Base-by-base conservation (phyloP, 2,329 filamentous ascomycete genomes). In the Fusarium newnesense region DNA sequence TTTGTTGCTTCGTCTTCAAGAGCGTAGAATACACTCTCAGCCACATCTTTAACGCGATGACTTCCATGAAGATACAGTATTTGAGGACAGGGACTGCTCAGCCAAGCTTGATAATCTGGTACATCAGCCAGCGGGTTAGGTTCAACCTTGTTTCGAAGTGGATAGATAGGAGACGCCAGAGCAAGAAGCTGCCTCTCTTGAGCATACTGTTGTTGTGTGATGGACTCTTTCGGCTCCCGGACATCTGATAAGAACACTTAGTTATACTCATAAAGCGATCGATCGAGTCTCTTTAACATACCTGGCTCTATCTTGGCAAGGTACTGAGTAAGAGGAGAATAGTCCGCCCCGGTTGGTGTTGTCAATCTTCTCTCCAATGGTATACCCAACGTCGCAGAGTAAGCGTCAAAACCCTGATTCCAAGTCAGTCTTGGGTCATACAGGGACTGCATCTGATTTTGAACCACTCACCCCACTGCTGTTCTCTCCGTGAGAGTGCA, bases 11-110 rank as follows among this genome's bases (percentile, higher is more conserved):
- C 37, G 7, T 8, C 8, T 7, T 67, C 64, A 0, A 67, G 52
- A 4, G 26, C 26, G 2, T 65, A 60, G 16, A 67, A 67, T 0
- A 65, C 34, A 0, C 50, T 53, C 5, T 67, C 60, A 0, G 52
- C 60, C 16, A 26, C 34, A 11, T 59, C 46, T 1, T 40, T 54
- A 3, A 30, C 40, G 0, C 28, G n/a, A 2, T 59, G 12, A 4
- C 19, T 59, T 0, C 64, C 60, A 2, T 65, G 60, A 1, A 67
- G 34, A 15, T 67, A 67, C 5, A 67, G 64, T 6, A 67, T 59
- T n/a, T 21, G 53, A 4, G 64, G 60, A 2, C n/a, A 47, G 1
- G 26, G 28, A 10, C 24, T n/a, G 0, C 9, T 26, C 1, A 65
- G 2, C 64, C 64, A 67, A 0, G 52, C 2, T 16, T 56, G 36